phyloP scores from a whole-genome alignment of 1,139 yeast genomes.

The Suhomyces wounanorum region DNA sequence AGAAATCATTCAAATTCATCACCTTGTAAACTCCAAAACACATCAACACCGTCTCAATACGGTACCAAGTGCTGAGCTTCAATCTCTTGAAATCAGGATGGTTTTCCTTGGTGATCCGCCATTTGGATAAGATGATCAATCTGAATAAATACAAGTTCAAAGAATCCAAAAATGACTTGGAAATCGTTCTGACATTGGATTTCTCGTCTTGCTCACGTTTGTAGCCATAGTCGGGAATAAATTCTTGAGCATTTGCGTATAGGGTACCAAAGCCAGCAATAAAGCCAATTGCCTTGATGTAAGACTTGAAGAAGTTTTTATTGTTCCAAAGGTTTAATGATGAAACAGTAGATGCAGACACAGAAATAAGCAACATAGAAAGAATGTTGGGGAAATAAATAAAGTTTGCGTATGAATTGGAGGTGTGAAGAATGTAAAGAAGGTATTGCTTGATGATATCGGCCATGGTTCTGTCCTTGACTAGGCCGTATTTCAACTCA shows the following conservation, averaged over 20 bases:
- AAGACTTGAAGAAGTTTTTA: conserved; percentile 35
- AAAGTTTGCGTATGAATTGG: conserved; percentile 39
- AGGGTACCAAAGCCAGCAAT: conserved; percentile 36
- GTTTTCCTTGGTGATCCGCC: conserved; percentile 45
- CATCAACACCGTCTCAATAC: conserved; percentile 39
- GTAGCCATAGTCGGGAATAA: conserved; percentile 31
- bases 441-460: conserved; percentile 23
- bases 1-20: conserved; percentile 42
- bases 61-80: conserved; percentile 33
- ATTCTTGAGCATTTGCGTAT: conserved; percentile 27
- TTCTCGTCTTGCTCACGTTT: conserved; percentile 7
- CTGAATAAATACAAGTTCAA: conserved; percentile 39
- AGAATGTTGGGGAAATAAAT: conserved; percentile 41
- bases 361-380: conserved; percentile 36
- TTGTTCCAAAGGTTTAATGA: conserved; percentile 13
- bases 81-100: conserved; percentile 36
- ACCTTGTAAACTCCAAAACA: conserved; percentile 42
- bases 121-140: conserved; percentile 41
- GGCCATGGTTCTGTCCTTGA: conserved; percentile 14
- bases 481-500: conserved; percentile 26
- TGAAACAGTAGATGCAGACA: conserved; percentile 31
- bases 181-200: conserved; percentile 28
- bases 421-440: conserved; percentile 26
- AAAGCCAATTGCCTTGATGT: conserved; percentile 41
- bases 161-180: conserved; percentile 31